Evolutionary conservation across 176 grass and related monocot species (phyloP).

Genomic region (Saccharum spontaneum): DNA sequence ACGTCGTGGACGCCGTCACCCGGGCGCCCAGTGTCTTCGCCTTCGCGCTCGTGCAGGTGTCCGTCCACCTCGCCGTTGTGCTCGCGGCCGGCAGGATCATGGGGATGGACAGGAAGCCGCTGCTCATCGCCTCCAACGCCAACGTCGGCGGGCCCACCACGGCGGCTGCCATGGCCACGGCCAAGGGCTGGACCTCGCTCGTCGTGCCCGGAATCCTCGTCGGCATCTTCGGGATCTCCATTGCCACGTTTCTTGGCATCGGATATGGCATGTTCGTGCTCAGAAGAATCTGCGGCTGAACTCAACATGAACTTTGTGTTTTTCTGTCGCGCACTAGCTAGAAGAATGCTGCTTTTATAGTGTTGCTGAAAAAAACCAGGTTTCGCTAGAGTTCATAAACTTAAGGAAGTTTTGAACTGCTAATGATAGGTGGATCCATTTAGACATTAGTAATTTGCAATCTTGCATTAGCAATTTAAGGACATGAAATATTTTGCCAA

Average conservation of each 20-base stretch:
- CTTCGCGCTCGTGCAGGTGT: slow-evolving; percentile 69
- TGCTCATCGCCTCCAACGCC: slow-evolving; percentile 84
- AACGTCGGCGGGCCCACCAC: slow-evolving; percentile 82
- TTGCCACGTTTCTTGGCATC: slow-evolving; percentile 73
- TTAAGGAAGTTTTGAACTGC: no score
- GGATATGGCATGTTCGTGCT: slow-evolving; percentile 76
- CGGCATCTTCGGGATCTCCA: slow-evolving; percentile 83
- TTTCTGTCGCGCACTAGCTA: not conserved
- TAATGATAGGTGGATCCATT: no score
- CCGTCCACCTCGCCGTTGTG: slow-evolving; percentile 70
- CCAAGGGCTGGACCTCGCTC: slow-evolving; percentile 88
- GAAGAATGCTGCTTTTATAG: not conserved
- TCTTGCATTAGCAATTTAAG: not conserved
- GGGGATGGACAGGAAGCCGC: slow-evolving; percentile 53
- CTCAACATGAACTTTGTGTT: not conserved
- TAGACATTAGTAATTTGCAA: not conserved
- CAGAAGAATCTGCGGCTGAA: slow-evolving; percentile 30
- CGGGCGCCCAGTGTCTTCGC: slow-evolving; percentile 70
- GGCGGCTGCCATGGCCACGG: slow-evolving; percentile 76
- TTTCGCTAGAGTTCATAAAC: no score
- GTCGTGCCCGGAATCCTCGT: slow-evolving; percentile 71
- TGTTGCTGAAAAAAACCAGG: no score
- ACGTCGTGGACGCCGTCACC: slow-evolving; percentile 70
- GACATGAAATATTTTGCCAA: no score
- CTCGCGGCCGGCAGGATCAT: slow-evolving; percentile 50